Base-by-base conservation (phyloP, 441 rosid species). In the Bruguiera hainesii region DNA sequence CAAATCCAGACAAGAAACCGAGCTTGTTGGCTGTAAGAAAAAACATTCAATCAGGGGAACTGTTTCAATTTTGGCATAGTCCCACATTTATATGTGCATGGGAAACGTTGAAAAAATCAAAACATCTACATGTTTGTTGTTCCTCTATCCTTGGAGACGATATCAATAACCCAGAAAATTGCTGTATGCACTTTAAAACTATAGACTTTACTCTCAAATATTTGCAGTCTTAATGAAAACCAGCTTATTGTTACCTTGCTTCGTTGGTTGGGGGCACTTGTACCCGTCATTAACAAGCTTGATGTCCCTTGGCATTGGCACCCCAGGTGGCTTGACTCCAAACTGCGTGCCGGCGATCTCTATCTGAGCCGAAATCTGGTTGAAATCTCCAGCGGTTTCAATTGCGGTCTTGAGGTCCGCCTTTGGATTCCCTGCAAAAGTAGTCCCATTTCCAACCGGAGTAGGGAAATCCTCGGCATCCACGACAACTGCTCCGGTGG, bases 381-480 rank as follows among this genome's bases (percentile, higher is more conserved):
- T 56, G 61, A 64, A 69, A 74, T 88, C 90, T 31, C 83, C 90
- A 0, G 93, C 93, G 0, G 90, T 88, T 2, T 85, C 87, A 10
- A 83, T 70, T 1, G 93, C 63, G 0, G 89, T 84, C 73, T 81
- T 81, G 61, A 88, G 77, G 48, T 84, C 85, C 3, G 71, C 31
- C 70, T 42, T 58, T 0, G 85, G 73, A 64, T 67, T 76, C 8
- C 90, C 93, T 1, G 79, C 60, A 20, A 88, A 75, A n/a, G 80
- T 68, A 0, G 90, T 81, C 53, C 90, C 90, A 5, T 85, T 88
- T 48, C 81, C 77, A 39, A 78, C 89, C 1, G 75, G 76, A 5
- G 74, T 69, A 0, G 94, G 94, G 2, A 84, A 78, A 57, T 84
- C 91, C 4, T 57, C 73, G 1, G 76, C 86, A 20, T 76, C 90